Evolutionary conservation across 148 eudicot species (phyloP).

Genomic region (Silene uniflora): DNA sequence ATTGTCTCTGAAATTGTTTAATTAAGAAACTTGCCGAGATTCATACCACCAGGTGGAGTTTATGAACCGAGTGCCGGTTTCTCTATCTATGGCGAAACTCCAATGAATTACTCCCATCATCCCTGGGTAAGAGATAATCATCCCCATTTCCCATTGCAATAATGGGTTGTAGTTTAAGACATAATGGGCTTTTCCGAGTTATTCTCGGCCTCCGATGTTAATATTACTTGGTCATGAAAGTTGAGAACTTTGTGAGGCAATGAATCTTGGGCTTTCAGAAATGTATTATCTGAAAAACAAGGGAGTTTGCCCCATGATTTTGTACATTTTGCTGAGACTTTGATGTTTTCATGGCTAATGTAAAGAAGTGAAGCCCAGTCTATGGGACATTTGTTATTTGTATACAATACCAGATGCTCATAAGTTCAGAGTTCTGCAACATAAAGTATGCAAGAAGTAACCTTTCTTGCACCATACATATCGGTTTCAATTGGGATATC

Average conservation of each 20-base stretch:
- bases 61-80: conserved; percentile 22
- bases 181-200: conserved; percentile 13
- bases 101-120: conserved; percentile 16
- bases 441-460: no score
- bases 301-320: conserved; percentile 20
- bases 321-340: conserved; percentile 23
- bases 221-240: conserved; percentile 27
- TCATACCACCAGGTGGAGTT: no score
- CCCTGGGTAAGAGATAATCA: conserved; percentile 28
- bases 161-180: conserved; percentile 1
- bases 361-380: conserved; percentile 17
- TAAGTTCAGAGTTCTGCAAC: not conserved
- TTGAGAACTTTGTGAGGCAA: conserved; percentile 22
- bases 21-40: no score
- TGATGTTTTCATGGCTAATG: conserved; percentile 14
- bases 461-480: no score
- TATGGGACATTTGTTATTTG: conserved; percentile 8
- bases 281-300: conserved; percentile 12
- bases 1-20: no score
- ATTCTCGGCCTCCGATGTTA: conserved; percentile 19
- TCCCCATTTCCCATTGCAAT: conserved; percentile 26
- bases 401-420: not conserved
- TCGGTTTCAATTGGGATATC: no score
- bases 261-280: conserved; percentile 10
- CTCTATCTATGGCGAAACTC: conserved; percentile 20